phyloP scores from a whole-genome alignment of 1,284 basidiomycete genomes.

The Ustilago shanxiensis region DNA sequence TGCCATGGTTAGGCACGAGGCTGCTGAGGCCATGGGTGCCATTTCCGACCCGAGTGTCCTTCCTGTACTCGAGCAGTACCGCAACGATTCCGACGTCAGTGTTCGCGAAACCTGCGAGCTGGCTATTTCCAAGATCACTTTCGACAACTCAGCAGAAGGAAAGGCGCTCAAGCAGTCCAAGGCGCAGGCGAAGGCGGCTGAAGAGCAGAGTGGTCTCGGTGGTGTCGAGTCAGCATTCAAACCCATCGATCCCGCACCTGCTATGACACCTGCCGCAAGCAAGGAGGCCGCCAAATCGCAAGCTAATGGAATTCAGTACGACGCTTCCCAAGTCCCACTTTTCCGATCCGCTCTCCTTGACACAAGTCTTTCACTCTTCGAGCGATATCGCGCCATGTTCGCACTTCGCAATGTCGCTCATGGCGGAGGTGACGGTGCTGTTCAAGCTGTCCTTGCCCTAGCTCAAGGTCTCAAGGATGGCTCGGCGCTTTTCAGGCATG shows the following conservation, averaged over 20 bases:
- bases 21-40: constrained; percentile 97
- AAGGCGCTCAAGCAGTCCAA: constrained; percentile 63
- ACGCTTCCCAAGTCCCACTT: constrained; percentile 71
- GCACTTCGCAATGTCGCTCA: constrained; percentile 77
- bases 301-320: constrained; percentile 33
- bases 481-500: constrained; percentile 59
- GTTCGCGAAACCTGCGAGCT: constrained; percentile 98
- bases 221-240: constrained; percentile 74
- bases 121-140: constrained; percentile 93
- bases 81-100: constrained; percentile 80
- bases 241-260: constrained; percentile 94
- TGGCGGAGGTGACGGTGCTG: constrained; percentile 56
- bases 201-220: constrained; percentile 29
- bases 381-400: constrained; percentile 98
- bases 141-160: constrained; percentile 77
- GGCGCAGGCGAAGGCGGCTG: constrained; percentile 22
- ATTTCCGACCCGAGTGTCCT: constrained; percentile 81
- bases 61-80: constrained; percentile 80
- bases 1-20: constrained; percentile 98
- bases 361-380: constrained; percentile 81
- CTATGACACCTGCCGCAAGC: constrained; percentile 65
- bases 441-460: constrained; percentile 85
- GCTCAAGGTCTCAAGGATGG: constrained; percentile 82
- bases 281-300: constrained; percentile 46
- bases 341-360: constrained; percentile 81